Evolutionary conservation across 257 asterid species (phyloP).

Genomic region (Ocimum tenuiflorum): DNA sequence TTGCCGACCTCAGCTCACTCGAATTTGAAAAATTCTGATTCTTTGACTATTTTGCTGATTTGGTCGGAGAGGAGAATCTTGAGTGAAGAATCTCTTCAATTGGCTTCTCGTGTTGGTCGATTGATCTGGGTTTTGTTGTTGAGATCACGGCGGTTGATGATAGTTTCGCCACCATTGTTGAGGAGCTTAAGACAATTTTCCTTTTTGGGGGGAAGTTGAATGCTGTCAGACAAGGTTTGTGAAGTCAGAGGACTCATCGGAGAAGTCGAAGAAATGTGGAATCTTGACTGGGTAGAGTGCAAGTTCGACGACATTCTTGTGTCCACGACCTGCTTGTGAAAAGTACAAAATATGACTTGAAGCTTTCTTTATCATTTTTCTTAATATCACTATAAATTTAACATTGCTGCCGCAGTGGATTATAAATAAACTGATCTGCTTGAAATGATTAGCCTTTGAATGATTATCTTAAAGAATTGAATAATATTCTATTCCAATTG

Average conservation of each 20-base stretch:
- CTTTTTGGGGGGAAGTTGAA: not conserved
- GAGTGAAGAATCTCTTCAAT: constrained; percentile 40
- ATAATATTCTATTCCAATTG: no score
- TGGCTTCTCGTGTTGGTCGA: constrained; percentile 36
- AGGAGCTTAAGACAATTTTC: not conserved
- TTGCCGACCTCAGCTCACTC: constrained; percentile 55
- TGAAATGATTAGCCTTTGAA: no score
- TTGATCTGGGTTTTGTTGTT: constrained; percentile 13
- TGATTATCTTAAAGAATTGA: no score
- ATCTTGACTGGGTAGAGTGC: no score
- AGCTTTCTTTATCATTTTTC: no score
- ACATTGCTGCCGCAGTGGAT: no score
- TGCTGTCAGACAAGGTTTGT: not conserved
- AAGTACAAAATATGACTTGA: no score
- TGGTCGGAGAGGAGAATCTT: constrained; percentile 45
- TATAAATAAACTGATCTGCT: no score
- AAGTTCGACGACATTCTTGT: no score
- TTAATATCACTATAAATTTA: no score
- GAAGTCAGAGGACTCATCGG: not conserved
- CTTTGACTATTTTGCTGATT: constrained; percentile 35
- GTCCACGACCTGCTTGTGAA: no score
- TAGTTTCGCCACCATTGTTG: constrained; percentile 38
- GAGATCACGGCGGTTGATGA: constrained; percentile 20
- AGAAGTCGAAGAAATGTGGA: not conserved
- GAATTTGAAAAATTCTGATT: constrained; percentile 45